Base-by-base conservation (phyloP, 768 basidiomycete species). In the Pulveroboletus sp. region DNA sequence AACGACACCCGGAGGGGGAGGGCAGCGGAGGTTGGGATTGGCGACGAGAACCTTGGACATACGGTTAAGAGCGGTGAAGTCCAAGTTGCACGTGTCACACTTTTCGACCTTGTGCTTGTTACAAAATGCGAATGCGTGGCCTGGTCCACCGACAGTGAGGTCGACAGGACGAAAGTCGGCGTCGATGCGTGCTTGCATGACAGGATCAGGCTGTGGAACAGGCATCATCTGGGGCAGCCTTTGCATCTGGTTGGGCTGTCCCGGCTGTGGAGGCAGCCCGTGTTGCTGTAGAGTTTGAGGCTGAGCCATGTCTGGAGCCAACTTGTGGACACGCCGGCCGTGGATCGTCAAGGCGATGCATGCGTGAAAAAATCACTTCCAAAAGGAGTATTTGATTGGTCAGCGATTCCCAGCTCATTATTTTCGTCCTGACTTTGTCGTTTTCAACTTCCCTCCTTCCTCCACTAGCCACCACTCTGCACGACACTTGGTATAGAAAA, bases 21-120 rank as follows among this genome's bases (percentile, higher is more conserved):
- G 92, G 60, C 88, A 89, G 43, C 81, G 77, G 15, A 89, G 71
- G 54, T 76, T 79, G 27, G 87, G 85, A 62, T 92, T 84, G 57
- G 75, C 68, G 53, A 78, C 76, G 48, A 93, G 77, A 8, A 88
- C 67, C 39, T 81, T 80, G 9, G 89, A 77, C 49, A 94, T 78
- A 18, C 85, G 81, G 68, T 95, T 96, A 47, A 93, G 73, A 45
- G 70, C 71, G 42, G 76, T 68, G 69, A 86, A 93, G 71, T 96
- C 89, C 3, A 86, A 60, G 49, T 75, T 76, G 66, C 91, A 93
- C 31, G 77, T 74, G 43, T 77, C 71, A 69, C 92, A 93, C 64
- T 84, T 83, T 66, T 89, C 87, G 43, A 77, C 72, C 54, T 77
- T 75, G 73, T 94, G 92, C 21, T 67, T 61, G 8, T 68, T 71